A percentile compares a stretch with the other conserved stretches of the same genome.
phyloP scores from a whole-genome alignment of 805 yeast species.

The Deakozyma indianensis region DNA sequence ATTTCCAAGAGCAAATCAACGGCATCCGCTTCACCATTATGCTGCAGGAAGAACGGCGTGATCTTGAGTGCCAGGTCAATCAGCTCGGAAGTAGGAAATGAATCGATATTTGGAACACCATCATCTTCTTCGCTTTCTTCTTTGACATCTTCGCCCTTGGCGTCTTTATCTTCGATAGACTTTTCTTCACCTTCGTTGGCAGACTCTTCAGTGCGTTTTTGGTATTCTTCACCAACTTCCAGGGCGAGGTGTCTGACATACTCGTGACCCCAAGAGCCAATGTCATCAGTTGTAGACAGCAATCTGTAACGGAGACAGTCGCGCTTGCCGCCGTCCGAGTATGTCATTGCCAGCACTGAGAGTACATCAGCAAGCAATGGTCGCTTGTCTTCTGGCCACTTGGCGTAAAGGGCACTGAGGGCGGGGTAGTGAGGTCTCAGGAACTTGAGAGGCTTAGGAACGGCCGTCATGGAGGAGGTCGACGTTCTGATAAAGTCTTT shows the following conservation, averaged over 20 bases:
- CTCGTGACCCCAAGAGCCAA: conserved; percentile 95
- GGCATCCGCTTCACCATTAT: conserved; percentile 97
- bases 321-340: conserved; percentile 63
- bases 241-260: conserved; percentile 90
- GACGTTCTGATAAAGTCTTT: conserved; percentile 76
- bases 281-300: conserved; percentile 37
- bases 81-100: conserved; percentile 23
- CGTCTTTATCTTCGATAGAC: conserved; percentile 9
- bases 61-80: conserved; percentile 57
- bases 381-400: conserved; percentile 40
- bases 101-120: conserved; percentile 14
- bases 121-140: conserved; percentile 10
- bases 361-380: conserved; percentile 69
- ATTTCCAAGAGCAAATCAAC: conserved; percentile 85
- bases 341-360: conserved; percentile 91
- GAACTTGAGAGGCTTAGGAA: conserved; percentile 95
- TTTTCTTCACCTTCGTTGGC: conserved; percentile 23
- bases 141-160: conserved; percentile 11
- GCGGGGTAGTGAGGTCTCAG: conserved; percentile 71
- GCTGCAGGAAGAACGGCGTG: conserved; percentile 80
- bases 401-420: conserved; percentile 49
- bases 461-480: conserved; percentile 98
- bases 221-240: conserved; percentile 83
- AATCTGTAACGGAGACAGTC: conserved; percentile 75
- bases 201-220: conserved; percentile 26